These are phyloP conservation scores for Lecanoromycetidae sp. DNA, from an alignment of 2,329 filamentous ascomycete species.

Conservation along the genomic window DNA sequence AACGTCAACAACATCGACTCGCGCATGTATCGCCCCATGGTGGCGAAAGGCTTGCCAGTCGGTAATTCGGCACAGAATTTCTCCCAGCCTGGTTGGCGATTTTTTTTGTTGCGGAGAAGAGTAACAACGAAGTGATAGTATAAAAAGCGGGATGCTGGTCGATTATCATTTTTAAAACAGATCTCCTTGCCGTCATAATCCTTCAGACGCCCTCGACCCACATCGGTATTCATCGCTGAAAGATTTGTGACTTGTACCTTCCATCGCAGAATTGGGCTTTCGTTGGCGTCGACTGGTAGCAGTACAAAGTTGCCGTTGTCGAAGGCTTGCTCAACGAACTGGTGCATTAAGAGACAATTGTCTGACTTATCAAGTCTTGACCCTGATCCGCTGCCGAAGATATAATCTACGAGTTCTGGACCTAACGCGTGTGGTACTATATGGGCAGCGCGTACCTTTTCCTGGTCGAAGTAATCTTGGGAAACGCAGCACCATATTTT, in stretches of 20 bases:
- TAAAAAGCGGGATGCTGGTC: slow-evolving; percentile 11
- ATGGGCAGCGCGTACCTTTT: background rate
- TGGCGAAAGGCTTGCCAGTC: background rate
- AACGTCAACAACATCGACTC: background rate
- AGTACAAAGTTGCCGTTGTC: slow-evolving; percentile 2
- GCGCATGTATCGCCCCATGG: background rate
- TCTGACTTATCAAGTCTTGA: background rate
- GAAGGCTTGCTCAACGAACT: background rate
- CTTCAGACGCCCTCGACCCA: background rate
- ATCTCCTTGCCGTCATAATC: slow-evolving; percentile 10
- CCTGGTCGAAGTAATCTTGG: background rate
- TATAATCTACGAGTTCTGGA: background rate
- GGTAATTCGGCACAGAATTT: background rate
- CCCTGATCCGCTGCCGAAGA: background rate
- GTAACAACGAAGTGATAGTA: slow-evolving; percentile 12
- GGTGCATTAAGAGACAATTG: background rate
- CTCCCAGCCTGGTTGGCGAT: background rate
- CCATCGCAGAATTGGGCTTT: background rate
- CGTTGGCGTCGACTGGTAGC: background rate
- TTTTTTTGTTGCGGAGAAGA: slow-evolving; percentile 6
- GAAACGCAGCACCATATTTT: background rate
- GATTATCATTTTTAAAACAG: slow-evolving; percentile 9
- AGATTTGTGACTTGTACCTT: background rate
- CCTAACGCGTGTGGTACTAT: slow-evolving; percentile 1
- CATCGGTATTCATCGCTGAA: background rate